phyloP scores from a whole-genome alignment of 1,284 basidiomycete genomes.

The Ganoderma leucocontextum region DNA sequence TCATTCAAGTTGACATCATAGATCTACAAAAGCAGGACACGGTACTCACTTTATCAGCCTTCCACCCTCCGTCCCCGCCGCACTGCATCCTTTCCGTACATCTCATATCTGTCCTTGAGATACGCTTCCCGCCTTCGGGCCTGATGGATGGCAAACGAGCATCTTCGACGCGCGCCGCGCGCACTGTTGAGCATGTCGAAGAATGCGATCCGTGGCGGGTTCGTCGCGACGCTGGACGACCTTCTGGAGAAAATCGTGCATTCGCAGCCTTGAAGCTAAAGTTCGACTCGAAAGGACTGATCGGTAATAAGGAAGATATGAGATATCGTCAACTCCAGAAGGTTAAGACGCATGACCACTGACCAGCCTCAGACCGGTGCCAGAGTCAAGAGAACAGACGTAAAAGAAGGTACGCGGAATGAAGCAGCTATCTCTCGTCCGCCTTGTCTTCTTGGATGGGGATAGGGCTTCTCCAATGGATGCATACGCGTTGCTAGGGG shows the following conservation, averaged over 20 bases:
- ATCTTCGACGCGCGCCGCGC: background rate
- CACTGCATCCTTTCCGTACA: constrained; percentile 12
- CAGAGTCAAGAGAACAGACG: background rate
- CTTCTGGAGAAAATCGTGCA: background rate
- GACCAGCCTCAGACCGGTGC: background rate
- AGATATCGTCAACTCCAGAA: background rate
- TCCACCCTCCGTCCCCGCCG: background rate
- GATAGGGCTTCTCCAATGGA: background rate
- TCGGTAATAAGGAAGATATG: background rate
- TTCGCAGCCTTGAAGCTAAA: background rate
- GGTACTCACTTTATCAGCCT: background rate
- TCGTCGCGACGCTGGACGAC: background rate
- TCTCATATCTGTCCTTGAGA: constrained; percentile 1
- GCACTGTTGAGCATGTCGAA: background rate
- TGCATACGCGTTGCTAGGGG: constrained; percentile 23
- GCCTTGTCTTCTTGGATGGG: constrained; percentile 1
- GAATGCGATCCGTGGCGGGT: background rate
- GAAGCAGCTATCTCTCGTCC: constrained; percentile 21
- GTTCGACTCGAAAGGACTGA: background rate
- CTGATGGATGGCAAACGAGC: background rate
- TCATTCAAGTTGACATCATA: constrained; percentile 33
- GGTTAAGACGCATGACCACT: background rate
- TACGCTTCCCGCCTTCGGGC: constrained; percentile 1
- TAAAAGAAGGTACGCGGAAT: constrained; percentile 10
- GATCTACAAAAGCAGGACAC: constrained; percentile 6